Evolutionary conservation across 768 basidiomycete genomes (phyloP).

Genomic region (Chalciporus pseudorubinellus): DNA sequence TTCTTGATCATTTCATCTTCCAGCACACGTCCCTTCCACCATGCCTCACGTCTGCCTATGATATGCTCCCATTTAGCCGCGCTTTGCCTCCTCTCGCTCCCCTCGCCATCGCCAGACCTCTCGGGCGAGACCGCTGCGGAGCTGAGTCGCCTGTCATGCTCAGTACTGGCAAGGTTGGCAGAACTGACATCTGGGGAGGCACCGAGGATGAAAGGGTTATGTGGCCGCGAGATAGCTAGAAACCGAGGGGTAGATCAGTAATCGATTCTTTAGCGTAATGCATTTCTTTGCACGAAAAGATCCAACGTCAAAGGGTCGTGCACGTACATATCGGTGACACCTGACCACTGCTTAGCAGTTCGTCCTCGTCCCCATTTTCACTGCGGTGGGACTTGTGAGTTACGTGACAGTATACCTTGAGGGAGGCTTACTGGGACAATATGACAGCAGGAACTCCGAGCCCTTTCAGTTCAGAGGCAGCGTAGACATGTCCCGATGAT

Average conservation of each 20-base stretch:
- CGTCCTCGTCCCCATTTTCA: constrained; percentile 52
- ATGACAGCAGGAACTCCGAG: constrained; percentile 39
- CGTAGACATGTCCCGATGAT: constrained; percentile 30
- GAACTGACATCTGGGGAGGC: constrained; percentile 31
- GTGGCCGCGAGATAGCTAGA: constrained; percentile 25
- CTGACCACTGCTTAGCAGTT: constrained; percentile 76
- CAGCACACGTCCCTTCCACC: constrained; percentile 18
- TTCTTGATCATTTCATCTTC: constrained; percentile 14
- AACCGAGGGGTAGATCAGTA: constrained; percentile 9
- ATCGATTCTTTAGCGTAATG: not conserved
- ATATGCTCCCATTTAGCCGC: constrained; percentile 40
- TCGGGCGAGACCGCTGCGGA: constrained; percentile 2
- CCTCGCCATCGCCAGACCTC: not conserved
- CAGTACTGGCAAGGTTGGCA: constrained; percentile 20
- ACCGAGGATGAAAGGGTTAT: constrained; percentile 24
- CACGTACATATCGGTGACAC: constrained; percentile 64
- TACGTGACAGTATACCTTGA: not conserved
- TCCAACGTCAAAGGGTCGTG: not conserved
- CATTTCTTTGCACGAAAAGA: too few relatives aligned
- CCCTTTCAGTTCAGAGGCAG: constrained; percentile 25
- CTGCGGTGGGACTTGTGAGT: constrained; percentile 8
- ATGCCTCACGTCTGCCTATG: constrained; percentile 9
- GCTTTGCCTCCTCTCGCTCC: constrained; percentile 27
- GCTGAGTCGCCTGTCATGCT: constrained; percentile 13
- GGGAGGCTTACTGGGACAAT: constrained; percentile 36